phyloP scores from a whole-genome alignment of 805 yeast genomes.

The Yamadazyma phyllophila region DNA sequence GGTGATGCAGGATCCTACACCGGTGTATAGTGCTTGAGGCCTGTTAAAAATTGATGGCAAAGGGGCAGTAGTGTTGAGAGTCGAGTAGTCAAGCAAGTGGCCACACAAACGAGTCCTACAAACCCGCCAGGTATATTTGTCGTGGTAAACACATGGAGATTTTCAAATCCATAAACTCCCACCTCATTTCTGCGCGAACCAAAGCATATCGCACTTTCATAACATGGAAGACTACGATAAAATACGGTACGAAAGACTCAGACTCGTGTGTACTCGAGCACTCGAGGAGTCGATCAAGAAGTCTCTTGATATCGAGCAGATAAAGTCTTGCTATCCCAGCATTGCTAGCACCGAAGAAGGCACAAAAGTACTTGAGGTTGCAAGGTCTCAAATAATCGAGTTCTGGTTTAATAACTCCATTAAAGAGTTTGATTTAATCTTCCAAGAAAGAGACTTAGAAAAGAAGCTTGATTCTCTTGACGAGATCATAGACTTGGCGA shows the following conservation, averaged over 20 bases:
- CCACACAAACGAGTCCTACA: too few species aligned
- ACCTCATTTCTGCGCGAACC: too few species aligned
- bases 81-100: too few species aligned
- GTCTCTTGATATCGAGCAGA: constrained; percentile 49
- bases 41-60: too few species aligned
- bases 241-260: constrained; percentile 50
- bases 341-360: constrained; percentile 49
- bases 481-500: constrained; percentile 44
- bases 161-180: too few species aligned
- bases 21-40: too few species aligned
- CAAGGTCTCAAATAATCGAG: constrained; percentile 50
- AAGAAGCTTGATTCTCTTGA: constrained; percentile 47
- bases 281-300: constrained; percentile 50
- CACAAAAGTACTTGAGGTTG: constrained; percentile 41
- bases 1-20: too few species aligned
- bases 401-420: constrained; percentile 51
- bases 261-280: constrained; percentile 52
- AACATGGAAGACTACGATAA: constrained; percentile 12
- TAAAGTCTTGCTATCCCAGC: constrained; percentile 54
- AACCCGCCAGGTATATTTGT: too few species aligned
- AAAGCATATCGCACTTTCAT: not conserved
- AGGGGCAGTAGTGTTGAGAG: too few species aligned
- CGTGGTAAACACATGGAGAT: too few species aligned
- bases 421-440: constrained; percentile 54
- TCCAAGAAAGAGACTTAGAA: constrained; percentile 47